Evolutionary conservation across 1,284 basidiomycete species (phyloP).

Genomic region (Malassezia arunalokei): DNA sequence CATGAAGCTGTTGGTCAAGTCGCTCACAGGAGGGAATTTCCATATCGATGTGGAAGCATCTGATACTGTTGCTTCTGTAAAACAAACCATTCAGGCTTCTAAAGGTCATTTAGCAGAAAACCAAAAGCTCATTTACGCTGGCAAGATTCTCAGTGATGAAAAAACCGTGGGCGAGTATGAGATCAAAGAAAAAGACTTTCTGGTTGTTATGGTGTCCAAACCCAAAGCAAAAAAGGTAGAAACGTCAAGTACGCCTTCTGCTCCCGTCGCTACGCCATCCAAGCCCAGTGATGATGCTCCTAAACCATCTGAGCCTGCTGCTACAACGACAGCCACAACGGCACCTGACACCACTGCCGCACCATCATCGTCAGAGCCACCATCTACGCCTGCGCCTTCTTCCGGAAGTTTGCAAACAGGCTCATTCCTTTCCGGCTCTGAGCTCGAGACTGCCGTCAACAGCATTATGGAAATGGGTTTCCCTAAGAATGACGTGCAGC

Average conservation of each 20-base stretch:
- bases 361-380: background rate
- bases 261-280: background rate
- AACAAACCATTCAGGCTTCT: slow-evolving; percentile 66
- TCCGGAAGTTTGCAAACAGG: slow-evolving; percentile 1
- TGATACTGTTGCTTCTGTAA: slow-evolving; percentile 53
- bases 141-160: slow-evolving; percentile 79
- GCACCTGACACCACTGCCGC: background rate
- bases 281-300: background rate
- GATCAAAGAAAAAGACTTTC: slow-evolving; percentile 97
- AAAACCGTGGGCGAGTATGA: slow-evolving; percentile 77
- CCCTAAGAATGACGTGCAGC: slow-evolving; percentile 65
- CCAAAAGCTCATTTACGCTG: slow-evolving; percentile 94
- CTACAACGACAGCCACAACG: background rate
- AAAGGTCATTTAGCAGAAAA: slow-evolving; percentile 62
- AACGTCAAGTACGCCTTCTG: background rate
- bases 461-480: slow-evolving; percentile 78
- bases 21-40: slow-evolving; percentile 43
- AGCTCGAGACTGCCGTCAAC: slow-evolving; percentile 36
- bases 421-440: slow-evolving; percentile 18
- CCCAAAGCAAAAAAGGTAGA: slow-evolving; percentile 27
- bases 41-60: slow-evolving; percentile 38
- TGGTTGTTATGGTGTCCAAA: slow-evolving; percentile 97
- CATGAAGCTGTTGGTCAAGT: slow-evolving; percentile 45
- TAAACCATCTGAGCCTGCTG: background rate
- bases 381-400: background rate